Evolutionary conservation across 2,329 filamentous ascomycete species (phyloP).

Genomic region (Penicillium sp.): DNA sequence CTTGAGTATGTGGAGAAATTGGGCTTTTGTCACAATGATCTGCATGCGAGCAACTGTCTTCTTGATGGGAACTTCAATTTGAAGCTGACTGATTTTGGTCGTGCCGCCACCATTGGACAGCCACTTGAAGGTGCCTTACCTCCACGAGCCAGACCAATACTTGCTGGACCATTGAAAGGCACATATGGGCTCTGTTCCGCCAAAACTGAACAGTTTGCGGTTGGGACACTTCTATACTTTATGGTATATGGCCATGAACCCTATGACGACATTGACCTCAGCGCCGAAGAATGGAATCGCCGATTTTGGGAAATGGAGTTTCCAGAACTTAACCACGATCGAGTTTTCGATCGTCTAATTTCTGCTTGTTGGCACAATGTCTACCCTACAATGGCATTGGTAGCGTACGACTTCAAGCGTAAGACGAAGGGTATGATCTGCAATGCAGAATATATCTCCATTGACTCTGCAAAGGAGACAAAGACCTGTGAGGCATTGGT

Average conservation of each 20-base stretch:
- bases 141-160: conserved; percentile 15
- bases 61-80: conserved; percentile 15
- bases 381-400: conserved; percentile 21
- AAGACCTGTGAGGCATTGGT: conserved; percentile 14
- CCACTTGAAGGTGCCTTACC: conserved; percentile 11
- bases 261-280: conserved; percentile 7
- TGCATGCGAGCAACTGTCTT: conserved; percentile 7
- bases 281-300: background rate
- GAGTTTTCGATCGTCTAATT: conserved; percentile 19
- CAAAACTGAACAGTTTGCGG: conserved; percentile 22
- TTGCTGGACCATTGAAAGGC: conserved; percentile 16
- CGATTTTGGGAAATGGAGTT: conserved; percentile 19
- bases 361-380: conserved; percentile 21
- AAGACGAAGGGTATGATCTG: conserved; percentile 15
- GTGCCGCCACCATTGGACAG: conserved; percentile 19
- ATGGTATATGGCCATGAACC: conserved; percentile 23
- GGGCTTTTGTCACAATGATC: conserved; percentile 14
- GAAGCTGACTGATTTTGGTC: conserved; percentile 7
- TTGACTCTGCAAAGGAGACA: conserved; percentile 14
- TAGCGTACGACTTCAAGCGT: conserved; percentile 20
- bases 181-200: conserved; percentile 22
- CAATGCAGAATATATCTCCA: conserved; percentile 13
- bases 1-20: conserved; percentile 20
- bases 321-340: conserved; percentile 18
- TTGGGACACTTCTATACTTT: conserved; percentile 21